phyloP scores from a whole-genome alignment of 495 filamentous ascomycete species.

The Pyrenula massariospora region DNA sequence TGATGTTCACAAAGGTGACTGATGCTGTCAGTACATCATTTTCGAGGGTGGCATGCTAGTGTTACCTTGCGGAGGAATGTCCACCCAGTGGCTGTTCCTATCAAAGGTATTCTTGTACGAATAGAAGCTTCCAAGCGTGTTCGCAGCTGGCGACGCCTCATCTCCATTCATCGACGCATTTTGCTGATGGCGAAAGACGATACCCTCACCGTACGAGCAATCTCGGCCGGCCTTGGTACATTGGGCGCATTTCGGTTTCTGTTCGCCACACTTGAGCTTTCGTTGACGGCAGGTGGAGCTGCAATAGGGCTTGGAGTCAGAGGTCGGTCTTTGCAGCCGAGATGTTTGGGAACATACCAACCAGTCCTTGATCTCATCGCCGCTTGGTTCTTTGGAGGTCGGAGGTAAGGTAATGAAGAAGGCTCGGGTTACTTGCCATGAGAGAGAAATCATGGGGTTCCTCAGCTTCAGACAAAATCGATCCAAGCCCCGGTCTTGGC shows the following conservation, averaged over 20 bases:
- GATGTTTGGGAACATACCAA: constrained; percentile 21
- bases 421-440: background rate
- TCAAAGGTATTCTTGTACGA: constrained; percentile 59
- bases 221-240: constrained; percentile 48
- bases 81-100: constrained; percentile 49
- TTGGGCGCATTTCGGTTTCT: constrained; percentile 44
- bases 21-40: constrained; percentile 6
- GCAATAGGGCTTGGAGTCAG: constrained; percentile 4
- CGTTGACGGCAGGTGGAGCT: constrained; percentile 52
- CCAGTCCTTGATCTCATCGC: constrained; percentile 42
- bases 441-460: background rate
- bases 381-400: constrained; percentile 1
- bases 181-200: constrained; percentile 60
- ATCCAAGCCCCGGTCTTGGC: too few species aligned
- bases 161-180: constrained; percentile 58
- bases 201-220: constrained; percentile 50
- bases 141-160: constrained; percentile 25
- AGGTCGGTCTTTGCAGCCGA: background rate
- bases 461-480: background rate
- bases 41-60: background rate
- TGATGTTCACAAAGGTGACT: constrained; percentile 56
- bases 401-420: background rate
- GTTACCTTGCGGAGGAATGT: constrained; percentile 46
- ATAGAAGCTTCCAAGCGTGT: constrained; percentile 50
- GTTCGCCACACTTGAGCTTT: constrained; percentile 55